phyloP scores from a whole-genome alignment of 2,329 filamentous ascomycete species.

The Clarireedia homoeocarpa region DNA sequence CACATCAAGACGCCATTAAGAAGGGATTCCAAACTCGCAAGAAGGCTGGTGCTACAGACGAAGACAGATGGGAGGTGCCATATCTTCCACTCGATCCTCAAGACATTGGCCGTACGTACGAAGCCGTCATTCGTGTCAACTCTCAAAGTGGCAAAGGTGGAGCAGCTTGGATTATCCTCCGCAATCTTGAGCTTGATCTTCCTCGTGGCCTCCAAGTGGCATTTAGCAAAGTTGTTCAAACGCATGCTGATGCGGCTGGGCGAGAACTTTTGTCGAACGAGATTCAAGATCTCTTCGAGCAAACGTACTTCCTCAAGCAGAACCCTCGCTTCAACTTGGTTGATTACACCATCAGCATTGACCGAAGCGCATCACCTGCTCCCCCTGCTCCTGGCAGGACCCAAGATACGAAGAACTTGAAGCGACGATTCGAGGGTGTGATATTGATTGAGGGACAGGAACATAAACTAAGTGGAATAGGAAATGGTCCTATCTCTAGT shows the following conservation, averaged over 20 bases:
- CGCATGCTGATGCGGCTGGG: slow-evolving; percentile 67
- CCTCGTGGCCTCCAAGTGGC: slow-evolving; percentile 87
- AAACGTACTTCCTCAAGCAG: slow-evolving; percentile 74
- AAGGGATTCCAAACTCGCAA: slow-evolving; percentile 76
- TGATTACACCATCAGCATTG: slow-evolving; percentile 85
- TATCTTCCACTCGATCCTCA: slow-evolving; percentile 89
- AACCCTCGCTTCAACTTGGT: slow-evolving; percentile 81
- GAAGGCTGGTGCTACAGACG: slow-evolving; percentile 34
- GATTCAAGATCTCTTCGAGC: slow-evolving; percentile 81
- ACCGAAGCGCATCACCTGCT: slow-evolving; percentile 68
- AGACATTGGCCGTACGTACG: slow-evolving; percentile 94
- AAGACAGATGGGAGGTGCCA: slow-evolving; percentile 67
- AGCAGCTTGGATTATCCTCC: slow-evolving; percentile 87
- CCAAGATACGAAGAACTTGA: slow-evolving; percentile 68
- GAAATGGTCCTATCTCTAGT: slow-evolving; percentile 86
- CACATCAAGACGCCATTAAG: slow-evolving; percentile 93
- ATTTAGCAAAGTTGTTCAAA: slow-evolving; percentile 75
- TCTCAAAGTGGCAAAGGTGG: slow-evolving; percentile 94
- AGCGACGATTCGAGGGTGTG: slow-evolving; percentile 77
- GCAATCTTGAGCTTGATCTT: slow-evolving; percentile 82
- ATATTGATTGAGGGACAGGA: slow-evolving; percentile 76
- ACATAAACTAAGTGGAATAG: slow-evolving; percentile 68
- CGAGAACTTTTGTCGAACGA: slow-evolving; percentile 79
- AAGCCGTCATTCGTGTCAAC: slow-evolving; percentile 96
- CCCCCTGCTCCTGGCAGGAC: slow-evolving; percentile 62